phyloP scores from a whole-genome alignment of 441 rosid genomes.

The Corymbia citriodora region DNA sequence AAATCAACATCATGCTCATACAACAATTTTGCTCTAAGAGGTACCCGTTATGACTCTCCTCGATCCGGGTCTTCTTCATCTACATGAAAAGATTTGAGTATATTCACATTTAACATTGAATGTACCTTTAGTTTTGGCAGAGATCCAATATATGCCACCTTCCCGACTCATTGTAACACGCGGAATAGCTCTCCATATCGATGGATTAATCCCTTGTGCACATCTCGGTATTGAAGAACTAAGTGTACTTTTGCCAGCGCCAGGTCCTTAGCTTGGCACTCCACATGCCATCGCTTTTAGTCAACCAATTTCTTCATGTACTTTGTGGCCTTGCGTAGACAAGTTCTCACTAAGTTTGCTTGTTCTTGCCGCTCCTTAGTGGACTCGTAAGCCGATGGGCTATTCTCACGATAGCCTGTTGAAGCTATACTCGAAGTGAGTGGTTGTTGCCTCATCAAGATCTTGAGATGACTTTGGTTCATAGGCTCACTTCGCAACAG shows the following conservation, averaged over 20 bases:
- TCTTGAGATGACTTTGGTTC: neutral
- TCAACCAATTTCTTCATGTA: neutral
- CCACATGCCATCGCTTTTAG: neutral
- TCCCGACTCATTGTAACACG: neutral
- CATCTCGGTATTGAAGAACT: neutral
- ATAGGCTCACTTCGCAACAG: rapidly evolving
- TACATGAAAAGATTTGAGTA: neutral
- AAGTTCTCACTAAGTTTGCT: neutral
- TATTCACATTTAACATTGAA: neutral
- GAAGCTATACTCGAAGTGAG: neutral
- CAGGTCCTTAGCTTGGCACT: neutral
- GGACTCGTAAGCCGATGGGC: neutral
- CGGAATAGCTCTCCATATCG: neutral
- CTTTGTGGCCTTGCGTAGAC: neutral
- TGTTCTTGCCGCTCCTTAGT: neutral
- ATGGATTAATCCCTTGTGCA: neutral
- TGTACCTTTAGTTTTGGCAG: neutral
- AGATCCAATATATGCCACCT: neutral
- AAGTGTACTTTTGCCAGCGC: neutral
- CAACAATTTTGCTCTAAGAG: too few species aligned
- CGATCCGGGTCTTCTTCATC: neutral
- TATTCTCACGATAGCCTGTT: neutral
- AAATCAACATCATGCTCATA: neutral
- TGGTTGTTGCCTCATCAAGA: neutral
- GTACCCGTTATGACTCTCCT: neutral